phyloP scores from a whole-genome alignment of 2,329 filamentous ascomycete species.

The Penicillium sp. region DNA sequence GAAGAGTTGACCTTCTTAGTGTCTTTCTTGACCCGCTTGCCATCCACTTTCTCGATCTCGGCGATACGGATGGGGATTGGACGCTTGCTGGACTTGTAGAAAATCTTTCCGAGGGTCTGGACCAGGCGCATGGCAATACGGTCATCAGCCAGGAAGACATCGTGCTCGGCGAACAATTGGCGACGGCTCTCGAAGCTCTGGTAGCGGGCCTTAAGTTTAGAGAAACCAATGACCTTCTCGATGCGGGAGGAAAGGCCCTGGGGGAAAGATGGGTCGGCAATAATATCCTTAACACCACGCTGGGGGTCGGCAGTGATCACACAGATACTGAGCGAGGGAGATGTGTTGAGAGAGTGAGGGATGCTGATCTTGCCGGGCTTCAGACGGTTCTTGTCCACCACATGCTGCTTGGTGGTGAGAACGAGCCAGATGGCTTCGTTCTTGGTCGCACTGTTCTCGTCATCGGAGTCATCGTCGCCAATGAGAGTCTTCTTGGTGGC shows the following conservation, averaged over 20 bases:
- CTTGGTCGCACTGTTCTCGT: constrained; percentile 43
- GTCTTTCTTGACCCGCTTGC: constrained; percentile 58
- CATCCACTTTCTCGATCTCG: constrained; percentile 59
- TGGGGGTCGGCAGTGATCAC: constrained; percentile 81
- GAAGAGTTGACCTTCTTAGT: constrained; percentile 42
- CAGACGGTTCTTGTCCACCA: constrained; percentile 70
- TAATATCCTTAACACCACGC: constrained; percentile 83
- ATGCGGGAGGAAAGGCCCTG: constrained; percentile 64
- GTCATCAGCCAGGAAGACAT: constrained; percentile 91
- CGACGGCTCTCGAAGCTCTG: constrained; percentile 83
- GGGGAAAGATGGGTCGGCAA: constrained; percentile 71
- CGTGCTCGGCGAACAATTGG: constrained; percentile 80
- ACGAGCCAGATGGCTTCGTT: constrained; percentile 59
- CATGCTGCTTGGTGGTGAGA: constrained; percentile 64
- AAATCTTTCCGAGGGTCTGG: constrained; percentile 79
- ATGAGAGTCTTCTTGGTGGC: constrained; percentile 56
- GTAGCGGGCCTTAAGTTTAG: constrained; percentile 86
- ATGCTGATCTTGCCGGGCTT: constrained; percentile 81
- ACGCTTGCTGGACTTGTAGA: constrained; percentile 85
- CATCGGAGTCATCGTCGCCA: constrained; percentile 43
- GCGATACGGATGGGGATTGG: constrained; percentile 79
- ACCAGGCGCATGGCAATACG: constrained; percentile 72
- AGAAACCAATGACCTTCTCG: constrained; percentile 73
- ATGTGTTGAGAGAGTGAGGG: constrained; percentile 70
- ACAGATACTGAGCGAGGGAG: constrained; percentile 69